Evolutionary conservation across 2,329 filamentous ascomycete species (phyloP).

Genomic region (Claviceps spartinae): DNA sequence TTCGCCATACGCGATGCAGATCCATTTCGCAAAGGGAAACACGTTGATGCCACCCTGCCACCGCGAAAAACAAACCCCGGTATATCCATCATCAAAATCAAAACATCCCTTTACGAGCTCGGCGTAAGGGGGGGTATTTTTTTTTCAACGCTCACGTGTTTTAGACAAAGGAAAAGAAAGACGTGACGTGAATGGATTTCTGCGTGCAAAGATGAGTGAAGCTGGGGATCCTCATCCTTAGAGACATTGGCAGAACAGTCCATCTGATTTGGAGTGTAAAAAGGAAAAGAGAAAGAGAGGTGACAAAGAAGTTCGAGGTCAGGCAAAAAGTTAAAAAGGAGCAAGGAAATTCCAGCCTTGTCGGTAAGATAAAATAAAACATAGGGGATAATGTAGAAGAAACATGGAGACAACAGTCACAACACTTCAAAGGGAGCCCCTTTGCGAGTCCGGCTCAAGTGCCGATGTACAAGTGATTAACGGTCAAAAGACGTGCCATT

Average conservation of each 20-base stretch:
- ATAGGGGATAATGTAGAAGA: neutral
- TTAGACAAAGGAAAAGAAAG: constrained; percentile 5
- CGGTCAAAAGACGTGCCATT: neutral
- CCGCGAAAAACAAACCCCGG: neutral
- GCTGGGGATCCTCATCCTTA: neutral
- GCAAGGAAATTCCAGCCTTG: constrained; percentile 3
- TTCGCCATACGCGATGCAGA: neutral
- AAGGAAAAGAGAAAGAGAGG: neutral
- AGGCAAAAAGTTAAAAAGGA: neutral
- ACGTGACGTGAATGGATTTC: neutral
- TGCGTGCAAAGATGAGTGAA: neutral
- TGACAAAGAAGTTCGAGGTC: neutral
- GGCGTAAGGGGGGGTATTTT: constrained; percentile 3
- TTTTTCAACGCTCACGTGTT: neutral
- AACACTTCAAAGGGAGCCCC: too few species aligned
- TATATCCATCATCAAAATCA: constrained; percentile 2
- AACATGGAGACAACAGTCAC: neutral
- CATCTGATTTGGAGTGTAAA: neutral
- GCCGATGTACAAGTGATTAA: neutral
- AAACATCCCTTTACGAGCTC: constrained; percentile 1
- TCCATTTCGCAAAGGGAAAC: constrained; percentile 3
- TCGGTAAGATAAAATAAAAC: neutral
- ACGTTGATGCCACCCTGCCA: constrained; percentile 1
- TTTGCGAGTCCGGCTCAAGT: too few species aligned
- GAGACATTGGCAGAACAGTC: neutral